These are phyloP conservation scores for Furcasterigmium sp. DNA, from an alignment of 2,329 filamentous ascomycete species.

Conservation along the genomic window DNA sequence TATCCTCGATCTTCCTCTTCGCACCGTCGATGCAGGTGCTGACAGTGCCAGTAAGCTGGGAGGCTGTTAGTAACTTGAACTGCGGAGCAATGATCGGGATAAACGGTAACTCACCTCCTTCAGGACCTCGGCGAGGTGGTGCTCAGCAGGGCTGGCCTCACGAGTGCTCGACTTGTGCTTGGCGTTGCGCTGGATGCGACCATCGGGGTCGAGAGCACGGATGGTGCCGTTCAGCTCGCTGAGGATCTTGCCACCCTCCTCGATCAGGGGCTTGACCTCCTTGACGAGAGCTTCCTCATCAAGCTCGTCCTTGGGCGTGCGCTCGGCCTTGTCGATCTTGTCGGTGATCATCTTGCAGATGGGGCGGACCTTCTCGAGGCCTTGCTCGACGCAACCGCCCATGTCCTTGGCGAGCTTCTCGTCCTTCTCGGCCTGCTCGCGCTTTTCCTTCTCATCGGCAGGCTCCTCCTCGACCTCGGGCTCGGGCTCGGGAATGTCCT, in stretches of 20 bases:
- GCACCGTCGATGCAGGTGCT: constrained; percentile 80
- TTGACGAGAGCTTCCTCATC: constrained; percentile 87
- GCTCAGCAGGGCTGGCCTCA: constrained; percentile 78
- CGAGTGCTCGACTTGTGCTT: constrained; percentile 73
- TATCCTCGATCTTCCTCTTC: constrained; percentile 82
- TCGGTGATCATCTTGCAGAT: constrained; percentile 83
- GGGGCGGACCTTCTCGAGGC: constrained; percentile 77
- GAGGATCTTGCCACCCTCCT: constrained; percentile 77
- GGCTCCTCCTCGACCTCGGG: constrained; percentile 40
- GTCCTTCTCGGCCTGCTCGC: constrained; percentile 59
- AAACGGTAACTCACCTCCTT: constrained; percentile 55
- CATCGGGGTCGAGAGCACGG: constrained; percentile 83
- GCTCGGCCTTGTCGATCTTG: constrained; percentile 75
- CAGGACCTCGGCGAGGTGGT: constrained; percentile 75
- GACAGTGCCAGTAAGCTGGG: constrained; percentile 68
- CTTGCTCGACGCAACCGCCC: constrained; percentile 65
- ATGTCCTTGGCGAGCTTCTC: constrained; percentile 75
- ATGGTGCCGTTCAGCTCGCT: constrained; percentile 83
- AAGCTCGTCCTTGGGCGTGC: constrained; percentile 77
- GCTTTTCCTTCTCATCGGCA: constrained; percentile 43
- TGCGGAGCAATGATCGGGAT: not conserved
- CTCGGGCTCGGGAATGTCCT: constrained; percentile 44
- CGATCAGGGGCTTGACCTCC: constrained; percentile 81
- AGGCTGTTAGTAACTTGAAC: constrained; percentile 1
- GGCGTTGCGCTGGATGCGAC: constrained; percentile 76